phyloP scores from a whole-genome alignment of 306 rosid species.

The Lotus japonicus region DNA sequence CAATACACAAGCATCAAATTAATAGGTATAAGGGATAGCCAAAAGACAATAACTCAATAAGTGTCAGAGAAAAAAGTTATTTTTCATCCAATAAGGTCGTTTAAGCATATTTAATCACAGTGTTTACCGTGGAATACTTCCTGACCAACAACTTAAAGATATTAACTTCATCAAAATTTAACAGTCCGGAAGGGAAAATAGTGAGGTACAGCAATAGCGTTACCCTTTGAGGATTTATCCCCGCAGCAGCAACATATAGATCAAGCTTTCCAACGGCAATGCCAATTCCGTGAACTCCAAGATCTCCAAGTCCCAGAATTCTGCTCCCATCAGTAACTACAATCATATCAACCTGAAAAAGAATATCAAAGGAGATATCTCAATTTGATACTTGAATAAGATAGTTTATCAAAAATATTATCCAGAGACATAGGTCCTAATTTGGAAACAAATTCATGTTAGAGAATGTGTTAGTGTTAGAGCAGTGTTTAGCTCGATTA shows the following conservation, averaged over 20 bases:
- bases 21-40: not conserved
- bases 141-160: not conserved
- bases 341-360: conserved; percentile 97
- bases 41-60: conserved; percentile 14
- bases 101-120: conserved; percentile 1
- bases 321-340: conserved; percentile 99
- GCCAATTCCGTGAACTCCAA: conserved; percentile 98
- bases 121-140: conserved; percentile 1
- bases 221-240: conserved; percentile 99
- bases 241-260: conserved; percentile 97
- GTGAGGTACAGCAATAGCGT: conserved; percentile 13
- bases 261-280: conserved; percentile 94
- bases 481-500: too few relatives aligned
- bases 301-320: conserved; percentile 98
- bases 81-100: not conserved
- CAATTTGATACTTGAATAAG: conserved; percentile 8
- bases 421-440: not conserved
- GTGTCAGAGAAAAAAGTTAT: not conserved
- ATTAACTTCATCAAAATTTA: conserved; percentile 3
- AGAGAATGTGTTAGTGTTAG: too few relatives aligned
- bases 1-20: not conserved
- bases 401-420: not conserved
- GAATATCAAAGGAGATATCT: conserved; percentile 7
- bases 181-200: conserved; percentile 12
- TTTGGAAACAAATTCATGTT: not conserved